Evolutionary conservation across 176 grass and related monocot genomes (phyloP).

Genomic region (Juncus inflexus): DNA sequence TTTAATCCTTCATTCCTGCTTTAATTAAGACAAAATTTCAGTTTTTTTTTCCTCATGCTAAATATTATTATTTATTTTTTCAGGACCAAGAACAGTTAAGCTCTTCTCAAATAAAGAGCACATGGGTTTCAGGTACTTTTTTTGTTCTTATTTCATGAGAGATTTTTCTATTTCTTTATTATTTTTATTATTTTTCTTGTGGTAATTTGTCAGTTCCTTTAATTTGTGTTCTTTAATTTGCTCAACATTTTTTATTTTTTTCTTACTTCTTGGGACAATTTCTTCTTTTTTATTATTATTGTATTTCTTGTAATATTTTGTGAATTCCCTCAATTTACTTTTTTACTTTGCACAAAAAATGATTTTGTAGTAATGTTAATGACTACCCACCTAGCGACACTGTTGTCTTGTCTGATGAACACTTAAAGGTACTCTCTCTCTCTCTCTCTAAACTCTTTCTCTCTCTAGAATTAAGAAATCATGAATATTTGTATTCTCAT

Average conservation of each 20-base stretch:
- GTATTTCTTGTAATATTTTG: conserved; percentile 9
- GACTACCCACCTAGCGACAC: conserved; percentile 90
- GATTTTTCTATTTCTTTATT: neutral
- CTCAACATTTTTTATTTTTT: neutral
- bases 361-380: conserved; percentile 66
- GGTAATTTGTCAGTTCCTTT: too few species aligned
- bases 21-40: too few species aligned
- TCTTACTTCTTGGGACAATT: conserved; percentile 10
- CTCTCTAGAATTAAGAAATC: neutral
- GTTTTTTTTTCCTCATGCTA: too few species aligned
- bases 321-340: conserved; percentile 26
- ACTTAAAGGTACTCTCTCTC: conserved; percentile 57
- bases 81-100: conserved; percentile 78
- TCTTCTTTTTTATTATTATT: conserved; percentile 4
- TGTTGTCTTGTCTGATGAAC: conserved; percentile 52
- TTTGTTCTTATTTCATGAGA: conserved; percentile 7
- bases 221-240: neutral
- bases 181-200: too few species aligned
- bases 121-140: conserved; percentile 92
- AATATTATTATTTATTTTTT: conserved; percentile 6
- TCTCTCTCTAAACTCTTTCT: neutral
- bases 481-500: conserved; percentile 18
- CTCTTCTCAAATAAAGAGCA: conserved; percentile 95
- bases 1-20: too few species aligned
- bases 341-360: conserved; percentile 4